Percentiles rank a stretch among this genome's conserved stretches.
Evolutionary conservation across 805 yeast species (phyloP).

Genomic region (Maudiozyma bulderi): DNA sequence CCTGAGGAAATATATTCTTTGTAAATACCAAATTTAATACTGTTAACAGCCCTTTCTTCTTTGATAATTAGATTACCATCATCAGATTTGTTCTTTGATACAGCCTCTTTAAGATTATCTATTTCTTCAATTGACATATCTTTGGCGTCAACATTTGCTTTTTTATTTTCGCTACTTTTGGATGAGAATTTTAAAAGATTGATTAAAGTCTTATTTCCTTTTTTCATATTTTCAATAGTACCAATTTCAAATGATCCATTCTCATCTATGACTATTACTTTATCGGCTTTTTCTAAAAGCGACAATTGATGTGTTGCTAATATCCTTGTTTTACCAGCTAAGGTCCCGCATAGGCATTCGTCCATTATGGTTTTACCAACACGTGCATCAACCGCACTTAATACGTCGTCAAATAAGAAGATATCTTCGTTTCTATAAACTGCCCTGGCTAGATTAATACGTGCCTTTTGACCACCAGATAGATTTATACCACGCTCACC

Average conservation of each 20-base stretch:
- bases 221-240: slow-evolving; percentile 43
- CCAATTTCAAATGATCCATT: slow-evolving; percentile 62
- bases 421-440: slow-evolving; percentile 63
- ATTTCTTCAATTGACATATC: slow-evolving; percentile 3
- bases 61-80: slow-evolving; percentile 35
- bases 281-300: slow-evolving; percentile 58
- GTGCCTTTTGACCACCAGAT: slow-evolving; percentile 86
- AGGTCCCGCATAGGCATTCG: slow-evolving; percentile 51
- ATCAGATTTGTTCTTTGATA: slow-evolving; percentile 8
- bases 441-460: slow-evolving; percentile 70
- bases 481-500: slow-evolving; percentile 81
- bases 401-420: slow-evolving; percentile 64
- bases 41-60: slow-evolving; percentile 53
- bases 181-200: slow-evolving; percentile 42
- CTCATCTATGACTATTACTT: slow-evolving; percentile 52
- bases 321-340: slow-evolving; percentile 53
- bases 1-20: slow-evolving; percentile 44
- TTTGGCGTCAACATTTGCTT: slow-evolving; percentile 16
- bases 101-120: slow-evolving; percentile 11
- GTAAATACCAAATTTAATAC: slow-evolving; percentile 42
- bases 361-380: slow-evolving; percentile 75
- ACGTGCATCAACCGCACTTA: slow-evolving; percentile 79
- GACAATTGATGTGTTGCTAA: slow-evolving; percentile 81
- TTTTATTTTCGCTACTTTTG: slow-evolving; percentile 19
- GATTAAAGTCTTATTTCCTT: slow-evolving; percentile 37